A percentile compares a stretch with the other conserved stretches of the same genome.
Conservation (phyloP, 2,329 filamentous ascomycete genomes). For the Beauveria bassiana region DNA sequence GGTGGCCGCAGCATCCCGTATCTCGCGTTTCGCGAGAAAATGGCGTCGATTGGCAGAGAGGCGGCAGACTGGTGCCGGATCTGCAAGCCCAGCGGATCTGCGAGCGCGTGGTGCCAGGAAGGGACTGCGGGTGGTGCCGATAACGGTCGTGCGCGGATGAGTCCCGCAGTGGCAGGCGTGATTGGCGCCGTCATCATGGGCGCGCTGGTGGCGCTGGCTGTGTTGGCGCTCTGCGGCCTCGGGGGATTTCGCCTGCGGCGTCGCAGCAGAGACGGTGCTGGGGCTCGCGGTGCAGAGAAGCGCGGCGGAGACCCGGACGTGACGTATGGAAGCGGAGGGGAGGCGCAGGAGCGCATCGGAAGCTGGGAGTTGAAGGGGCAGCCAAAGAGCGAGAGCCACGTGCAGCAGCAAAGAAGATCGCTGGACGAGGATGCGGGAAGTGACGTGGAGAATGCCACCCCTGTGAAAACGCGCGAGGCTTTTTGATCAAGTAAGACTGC, state of each 20-base stretch:
- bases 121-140: not conserved
- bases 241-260: conserved; percentile 27
- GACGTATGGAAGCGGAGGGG: conserved; percentile 29
- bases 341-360: conserved; percentile 36
- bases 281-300: conserved; percentile 32
- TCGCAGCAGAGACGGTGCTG: conserved; percentile 20
- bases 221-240: conserved; percentile 25
- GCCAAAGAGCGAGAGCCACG: conserved; percentile 18
- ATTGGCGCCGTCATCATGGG: conserved; percentile 37
- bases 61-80: conserved; percentile 35
- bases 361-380: conserved; percentile 39
- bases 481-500: conserved; percentile 20
- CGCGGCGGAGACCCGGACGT: conserved; percentile 37
- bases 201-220: conserved; percentile 26
- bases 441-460: conserved; percentile 24
- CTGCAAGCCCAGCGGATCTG: conserved; percentile 25
- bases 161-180: conserved; percentile 35
- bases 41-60: conserved; percentile 28
- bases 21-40: conserved; percentile 28
- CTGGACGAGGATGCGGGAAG: conserved; percentile 27
- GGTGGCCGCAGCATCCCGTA: conserved; percentile 29
- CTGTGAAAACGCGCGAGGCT: conserved; percentile 32
- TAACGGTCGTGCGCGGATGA: conserved; percentile 16
- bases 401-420: conserved; percentile 16
- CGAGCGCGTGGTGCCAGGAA: conserved; percentile 31